Base-by-base conservation (phyloP, 331 rosid species). In the Prunus yedoensis region DNA sequence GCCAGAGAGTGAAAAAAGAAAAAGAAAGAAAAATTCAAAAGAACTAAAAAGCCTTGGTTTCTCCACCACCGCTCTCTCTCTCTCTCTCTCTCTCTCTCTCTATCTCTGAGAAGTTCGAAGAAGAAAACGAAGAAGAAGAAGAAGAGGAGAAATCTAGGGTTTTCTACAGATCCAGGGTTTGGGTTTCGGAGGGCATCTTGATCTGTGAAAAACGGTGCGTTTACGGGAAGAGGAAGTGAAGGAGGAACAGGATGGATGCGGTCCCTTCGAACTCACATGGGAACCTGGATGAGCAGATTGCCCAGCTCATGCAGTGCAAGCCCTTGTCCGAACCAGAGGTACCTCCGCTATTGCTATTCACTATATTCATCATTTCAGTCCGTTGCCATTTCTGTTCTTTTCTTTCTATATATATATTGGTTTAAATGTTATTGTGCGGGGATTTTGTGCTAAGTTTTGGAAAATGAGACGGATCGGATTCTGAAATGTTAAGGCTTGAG, bases 221-320 rank as follows among this genome's bases (percentile, higher is more conserved):
- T 81, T 77, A 23, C 74, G 68, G 66, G 58, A 23, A 25, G 57
- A 79, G 65, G 59, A 12, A 14, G 3, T n/a, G 41, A 28, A 77
- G 45, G 60, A 68, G 57, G 74, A 69, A 50, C 52, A 78, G 68
- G 77, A 91, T 91, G 96, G 98, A 91, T 86, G 87, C 89, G 76
- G 66, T 87, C 56, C 86, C 91, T 79, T 87, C 94, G 68, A 90
- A 91, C 82, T 88, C 98, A 3, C 96, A 85, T 81, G 97, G 98
- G 49, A 90, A 91, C 79, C 89, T 94, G 70, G 97, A 94, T 64
- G 92, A 94, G 76, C 88, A 94, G 93, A 94, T 94, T 91, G 77
- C 98, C 65, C 97, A 89, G 90, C 97, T 94, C 84, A 86, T 94
- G 97, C 96, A 94, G 88, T 94, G 98, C 96, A 94, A 94, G 79